These are phyloP conservation scores for Ophiocordyceps camponoti-floridani DNA, from an alignment of 2,329 filamentous ascomycete species.

Conservation along the genomic window DNA sequence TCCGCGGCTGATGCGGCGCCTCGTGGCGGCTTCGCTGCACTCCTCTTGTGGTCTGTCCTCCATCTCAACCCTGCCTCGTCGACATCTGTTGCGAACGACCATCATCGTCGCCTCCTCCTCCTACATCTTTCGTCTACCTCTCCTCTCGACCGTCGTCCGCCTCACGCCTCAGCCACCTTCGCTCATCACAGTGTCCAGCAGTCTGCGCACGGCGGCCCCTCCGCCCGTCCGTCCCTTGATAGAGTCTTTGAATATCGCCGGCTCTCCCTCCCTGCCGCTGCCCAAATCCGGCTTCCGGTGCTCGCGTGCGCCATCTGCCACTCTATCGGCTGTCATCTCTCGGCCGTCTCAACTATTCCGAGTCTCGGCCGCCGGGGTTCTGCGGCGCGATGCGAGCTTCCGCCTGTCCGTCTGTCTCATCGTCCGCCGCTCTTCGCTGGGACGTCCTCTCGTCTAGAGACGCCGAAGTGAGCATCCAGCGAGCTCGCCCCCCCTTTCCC, in stretches of 20 bases:
- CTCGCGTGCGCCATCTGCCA: neutral
- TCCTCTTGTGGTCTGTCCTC: neutral
- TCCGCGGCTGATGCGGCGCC: constrained; percentile 1
- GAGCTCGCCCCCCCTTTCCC: neutral
- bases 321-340: neutral
- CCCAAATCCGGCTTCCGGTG: neutral
- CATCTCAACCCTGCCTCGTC: neutral
- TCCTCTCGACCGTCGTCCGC: neutral
- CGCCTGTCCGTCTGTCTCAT: constrained; percentile 2
- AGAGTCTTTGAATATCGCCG: neutral
- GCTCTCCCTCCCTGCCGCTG: neutral
- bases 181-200: neutral
- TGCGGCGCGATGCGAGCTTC: constrained; percentile 5
- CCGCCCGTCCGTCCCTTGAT: neutral
- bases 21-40: neutral
- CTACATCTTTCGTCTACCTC: neutral
- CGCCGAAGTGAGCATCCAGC: neutral
- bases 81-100: neutral
- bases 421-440: neutral
- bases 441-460: neutral
- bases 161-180: neutral
- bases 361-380: constrained; percentile 3
- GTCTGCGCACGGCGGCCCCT: neutral
- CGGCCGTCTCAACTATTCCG: neutral
- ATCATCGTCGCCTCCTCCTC: neutral